Evolutionary conservation across 177 flowering plant species (phyloP).

Genomic region (Tripterygium wilfordii): DNA sequence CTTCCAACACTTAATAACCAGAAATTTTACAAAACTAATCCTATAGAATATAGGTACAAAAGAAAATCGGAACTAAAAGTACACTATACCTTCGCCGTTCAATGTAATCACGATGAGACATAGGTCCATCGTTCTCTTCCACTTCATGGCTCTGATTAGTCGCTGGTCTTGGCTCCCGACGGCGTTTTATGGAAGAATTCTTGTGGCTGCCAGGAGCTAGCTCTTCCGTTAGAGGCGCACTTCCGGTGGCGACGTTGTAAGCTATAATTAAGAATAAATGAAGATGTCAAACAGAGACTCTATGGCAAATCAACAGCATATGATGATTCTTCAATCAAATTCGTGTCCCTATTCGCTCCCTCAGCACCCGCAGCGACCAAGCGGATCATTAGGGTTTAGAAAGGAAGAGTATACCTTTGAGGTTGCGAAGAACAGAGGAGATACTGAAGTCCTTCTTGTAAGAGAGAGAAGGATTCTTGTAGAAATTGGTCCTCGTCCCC

Average conservation of each 20-base stretch:
- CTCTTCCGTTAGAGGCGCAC: slow-evolving; percentile 31
- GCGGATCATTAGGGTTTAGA: too few relatives aligned
- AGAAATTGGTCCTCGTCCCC: slow-evolving; percentile 57
- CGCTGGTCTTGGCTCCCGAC: slow-evolving; percentile 17
- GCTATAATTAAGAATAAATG: slow-evolving; percentile 24
- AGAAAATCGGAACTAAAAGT: too few relatives aligned
- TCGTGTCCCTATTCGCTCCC: too few relatives aligned
- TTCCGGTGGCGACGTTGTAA: slow-evolving; percentile 63
- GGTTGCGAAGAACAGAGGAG: slow-evolving; percentile 70
- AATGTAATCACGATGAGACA: slow-evolving; percentile 68
- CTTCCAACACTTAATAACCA: background rate
- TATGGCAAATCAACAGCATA: too few relatives aligned
- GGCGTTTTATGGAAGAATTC: slow-evolving; percentile 28
- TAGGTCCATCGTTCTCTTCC: slow-evolving; percentile 33
- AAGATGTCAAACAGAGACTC: background rate
- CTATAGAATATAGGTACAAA: too few relatives aligned
- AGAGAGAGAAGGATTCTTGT: slow-evolving; percentile 68
- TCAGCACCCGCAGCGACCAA: too few relatives aligned
- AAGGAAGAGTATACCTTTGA: slow-evolving; percentile 29
- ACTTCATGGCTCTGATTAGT: slow-evolving; percentile 2
- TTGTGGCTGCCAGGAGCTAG: slow-evolving; percentile 9
- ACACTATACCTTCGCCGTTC: slow-evolving; percentile 46
- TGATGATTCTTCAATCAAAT: too few relatives aligned
- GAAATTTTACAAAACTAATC: slow-evolving; percentile 2
- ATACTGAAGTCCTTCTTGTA: slow-evolving; percentile 64